phyloP scores from a whole-genome alignment of 192 early-diverging fungal species.

The Coemansia sp. region DNA sequence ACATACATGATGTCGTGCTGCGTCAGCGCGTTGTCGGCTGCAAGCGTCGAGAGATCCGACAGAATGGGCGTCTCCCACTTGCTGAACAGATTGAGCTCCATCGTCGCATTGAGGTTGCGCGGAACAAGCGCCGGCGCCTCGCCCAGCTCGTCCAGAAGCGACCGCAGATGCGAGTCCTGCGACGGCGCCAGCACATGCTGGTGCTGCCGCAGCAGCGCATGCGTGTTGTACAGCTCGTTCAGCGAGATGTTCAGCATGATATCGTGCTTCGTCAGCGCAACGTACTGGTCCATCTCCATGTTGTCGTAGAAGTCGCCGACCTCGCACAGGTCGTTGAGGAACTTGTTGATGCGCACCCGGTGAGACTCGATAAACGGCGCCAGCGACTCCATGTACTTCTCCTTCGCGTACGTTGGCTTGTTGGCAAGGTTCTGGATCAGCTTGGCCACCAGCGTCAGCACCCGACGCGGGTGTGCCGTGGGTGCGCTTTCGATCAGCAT shows the following conservation, averaged over 20 bases:
- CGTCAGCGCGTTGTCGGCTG: constrained; percentile 87
- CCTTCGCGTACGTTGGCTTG: constrained; percentile 88
- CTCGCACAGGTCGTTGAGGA: constrained; percentile 91
- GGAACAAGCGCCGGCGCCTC: constrained; percentile 55
- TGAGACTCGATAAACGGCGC: constrained; percentile 90
- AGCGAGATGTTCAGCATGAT: constrained; percentile 84
- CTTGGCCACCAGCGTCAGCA: constrained; percentile 91
- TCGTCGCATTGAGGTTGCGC: constrained; percentile 46
- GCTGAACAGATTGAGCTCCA: constrained; percentile 52
- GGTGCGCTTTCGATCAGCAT: constrained; percentile 86
- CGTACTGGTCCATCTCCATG: constrained; percentile 98
- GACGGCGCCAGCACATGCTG: constrained; percentile 75
- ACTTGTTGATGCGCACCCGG: constrained; percentile 80
- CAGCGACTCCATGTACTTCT: constrained; percentile 85
- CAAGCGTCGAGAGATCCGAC: constrained; percentile 73
- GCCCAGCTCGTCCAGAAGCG: constrained; percentile 78
- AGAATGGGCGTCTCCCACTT: constrained; percentile 53
- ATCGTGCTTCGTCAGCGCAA: constrained; percentile 91
- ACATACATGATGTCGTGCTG: constrained; percentile 93
- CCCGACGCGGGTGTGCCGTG: constrained; percentile 76
- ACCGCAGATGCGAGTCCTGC: constrained; percentile 78
- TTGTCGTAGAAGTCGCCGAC: constrained; percentile 94
- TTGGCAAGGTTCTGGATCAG: constrained; percentile 94
- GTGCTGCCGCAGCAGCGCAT: constrained; percentile 79
- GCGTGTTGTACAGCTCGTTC: constrained; percentile 95